A percentile compares a stretch with the other conserved stretches of the same genome.
These are phyloP conservation scores for Hanseniaspora lachancei DNA, from an alignment of 805 yeast genomes.

Conservation along the genomic window DNA sequence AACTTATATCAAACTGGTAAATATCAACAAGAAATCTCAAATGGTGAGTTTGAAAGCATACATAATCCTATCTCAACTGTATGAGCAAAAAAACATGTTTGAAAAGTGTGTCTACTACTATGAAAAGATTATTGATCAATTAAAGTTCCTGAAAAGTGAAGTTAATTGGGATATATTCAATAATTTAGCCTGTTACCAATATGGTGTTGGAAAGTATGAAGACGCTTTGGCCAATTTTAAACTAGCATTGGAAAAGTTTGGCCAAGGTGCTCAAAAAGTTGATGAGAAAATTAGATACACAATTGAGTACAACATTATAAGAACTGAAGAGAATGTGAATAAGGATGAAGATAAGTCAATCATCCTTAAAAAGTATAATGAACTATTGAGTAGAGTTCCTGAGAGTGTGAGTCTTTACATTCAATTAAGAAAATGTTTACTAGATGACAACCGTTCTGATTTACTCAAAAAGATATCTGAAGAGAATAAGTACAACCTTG, in stretches of 20 bases:
- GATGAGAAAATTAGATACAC: slow-evolving; percentile 30
- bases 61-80: slow-evolving; percentile 52
- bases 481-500: slow-evolving; percentile 49
- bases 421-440: slow-evolving; percentile 52
- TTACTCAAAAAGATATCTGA: slow-evolving; percentile 40
- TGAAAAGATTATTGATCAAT: slow-evolving; percentile 44
- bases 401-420: slow-evolving; percentile 49
- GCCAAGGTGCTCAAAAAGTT: slow-evolving; percentile 19
- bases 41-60: slow-evolving; percentile 51
- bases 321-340: slow-evolving; percentile 40
- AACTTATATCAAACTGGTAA: slow-evolving; percentile 51
- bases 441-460: slow-evolving; percentile 43
- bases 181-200: slow-evolving; percentile 74
- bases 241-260: slow-evolving; percentile 29
- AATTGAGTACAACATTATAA: slow-evolving; percentile 61
- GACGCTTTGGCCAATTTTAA: slow-evolving; percentile 47
- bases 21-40: slow-evolving; percentile 38
- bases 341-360: slow-evolving; percentile 22
- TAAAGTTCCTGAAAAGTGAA: slow-evolving; percentile 26
- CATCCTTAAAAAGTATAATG: slow-evolving; percentile 34
- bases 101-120: slow-evolving; percentile 56
- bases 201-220: slow-evolving; percentile 46
- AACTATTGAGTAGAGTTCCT: slow-evolving; percentile 49
- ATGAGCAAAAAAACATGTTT: slow-evolving; percentile 49
- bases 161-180: slow-evolving; percentile 51